Base-by-base conservation (phyloP, 257 asterid genomes). In the Ligustrum vulgare region DNA sequence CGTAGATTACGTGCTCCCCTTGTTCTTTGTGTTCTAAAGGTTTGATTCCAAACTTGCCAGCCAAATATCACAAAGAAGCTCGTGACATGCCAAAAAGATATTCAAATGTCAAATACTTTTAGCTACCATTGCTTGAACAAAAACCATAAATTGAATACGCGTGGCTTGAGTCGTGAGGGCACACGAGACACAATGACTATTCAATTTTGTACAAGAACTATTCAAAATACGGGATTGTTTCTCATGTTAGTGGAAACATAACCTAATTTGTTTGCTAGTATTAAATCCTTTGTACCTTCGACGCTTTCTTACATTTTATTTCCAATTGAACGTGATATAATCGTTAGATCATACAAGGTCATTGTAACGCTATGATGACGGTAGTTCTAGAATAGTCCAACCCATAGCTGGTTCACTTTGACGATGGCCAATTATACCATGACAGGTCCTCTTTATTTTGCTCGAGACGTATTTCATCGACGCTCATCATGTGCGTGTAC, bases 1-100 rank as follows among this genome's bases (percentile, higher is more conserved):
- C 68, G 56, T 8, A 60, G 66, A 60, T 49, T 72, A 28, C 71
- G 72, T 80, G 80, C 67, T 78, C 78, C 72, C 82, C 78, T 78
- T 78, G 71, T 70, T 34, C 79, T 56, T 56, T 41, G 49, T 72
- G 8, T 66, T 63, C 36, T 13, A 41, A 10, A 8, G 9, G 56
- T 47, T 18, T 22, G 45, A 69, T 45, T 31, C 64, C 49, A 43
- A 63, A 32, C 69, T 67, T 63, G 45, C 25, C 76, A 70, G 15
- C 31, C 68, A 25, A 20, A 41, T 39, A 28, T 35, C 22, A 49
- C 32, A 51, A 32, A 33, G 34, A 64, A 68, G 54, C 31, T 78
- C 11, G 13, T 54, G 12, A 39, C 32, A 47, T 60, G 60, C 69
- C n/a, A 13, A 49, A 43, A 63, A 16, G 16, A 47, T 35, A 68